phyloP scores from a whole-genome alignment of 2,329 filamentous ascomycete species.

The Alternaria brassicicola region DNA sequence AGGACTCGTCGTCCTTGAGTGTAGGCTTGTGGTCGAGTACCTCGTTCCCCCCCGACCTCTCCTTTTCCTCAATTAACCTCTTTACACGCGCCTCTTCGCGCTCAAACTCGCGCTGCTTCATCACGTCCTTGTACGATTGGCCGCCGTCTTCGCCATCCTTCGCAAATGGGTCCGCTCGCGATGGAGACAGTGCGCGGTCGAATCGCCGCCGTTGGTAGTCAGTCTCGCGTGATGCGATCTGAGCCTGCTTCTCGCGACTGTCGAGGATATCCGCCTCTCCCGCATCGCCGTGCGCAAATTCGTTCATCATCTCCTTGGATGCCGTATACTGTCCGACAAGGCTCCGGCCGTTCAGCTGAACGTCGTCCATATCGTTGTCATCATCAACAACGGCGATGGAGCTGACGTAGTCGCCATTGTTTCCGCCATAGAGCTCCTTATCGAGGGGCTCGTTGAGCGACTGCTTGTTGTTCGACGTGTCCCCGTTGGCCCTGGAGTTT shows the following conservation, averaged over 20 bases:
- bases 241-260: slow-evolving; percentile 84
- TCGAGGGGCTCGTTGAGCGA: slow-evolving; percentile 91
- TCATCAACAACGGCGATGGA: slow-evolving; percentile 81
- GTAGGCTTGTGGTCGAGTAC: slow-evolving; percentile 72
- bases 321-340: slow-evolving; percentile 96
- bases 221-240: slow-evolving; percentile 91
- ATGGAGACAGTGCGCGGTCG: slow-evolving; percentile 81
- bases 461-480: slow-evolving; percentile 85
- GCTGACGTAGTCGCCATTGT: slow-evolving; percentile 82
- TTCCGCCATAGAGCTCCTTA: slow-evolving; percentile 78
- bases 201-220: slow-evolving; percentile 97
- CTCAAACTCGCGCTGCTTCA: slow-evolving; percentile 89
- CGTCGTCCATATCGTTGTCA: slow-evolving; percentile 78
- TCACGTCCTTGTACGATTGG: slow-evolving; percentile 84
- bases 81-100: slow-evolving; percentile 89
- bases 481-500: slow-evolving; percentile 79
- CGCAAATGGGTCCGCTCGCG: slow-evolving; percentile 83
- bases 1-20: slow-evolving; percentile 65
- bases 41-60: slow-evolving; percentile 65
- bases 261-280: slow-evolving; percentile 91
- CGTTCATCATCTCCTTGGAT: slow-evolving; percentile 87
- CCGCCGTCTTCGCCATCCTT: slow-evolving; percentile 75
- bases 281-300: slow-evolving; percentile 87
- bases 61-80: slow-evolving; percentile 78
- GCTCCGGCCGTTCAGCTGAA: slow-evolving; percentile 68